Conservation (phyloP, 2,329 filamentous ascomycete species). For the Akanthomyces dipterigenus region DNA sequence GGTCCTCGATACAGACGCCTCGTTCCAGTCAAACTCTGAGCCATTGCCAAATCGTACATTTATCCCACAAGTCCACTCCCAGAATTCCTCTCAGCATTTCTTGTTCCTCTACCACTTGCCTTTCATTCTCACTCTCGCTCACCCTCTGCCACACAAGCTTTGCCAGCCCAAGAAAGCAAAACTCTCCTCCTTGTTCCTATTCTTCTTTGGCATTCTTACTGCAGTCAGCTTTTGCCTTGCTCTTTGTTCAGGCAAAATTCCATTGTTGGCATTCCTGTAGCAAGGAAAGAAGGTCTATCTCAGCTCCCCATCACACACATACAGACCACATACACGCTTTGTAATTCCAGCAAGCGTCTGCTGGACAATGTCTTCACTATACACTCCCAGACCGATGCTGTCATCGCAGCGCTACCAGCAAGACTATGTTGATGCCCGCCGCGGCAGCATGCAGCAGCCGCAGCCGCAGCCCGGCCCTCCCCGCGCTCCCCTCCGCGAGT, state of each 20-base stretch:
- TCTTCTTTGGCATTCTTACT: constrained; percentile 6
- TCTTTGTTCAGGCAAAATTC: constrained; percentile 3
- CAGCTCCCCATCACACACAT: not conserved
- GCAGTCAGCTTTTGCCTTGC: constrained; percentile 2
- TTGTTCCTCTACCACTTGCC: constrained; percentile 30
- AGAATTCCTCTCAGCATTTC: constrained; percentile 40
- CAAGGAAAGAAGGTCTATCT: not conserved
- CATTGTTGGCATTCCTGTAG: constrained; percentile 12
- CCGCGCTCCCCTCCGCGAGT: constrained; percentile 44
- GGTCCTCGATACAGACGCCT: constrained; percentile 22
- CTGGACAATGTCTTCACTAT: constrained; percentile 30
- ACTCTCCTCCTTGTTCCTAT: not conserved
- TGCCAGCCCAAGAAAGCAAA: not conserved
- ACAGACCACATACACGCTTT: constrained; percentile 13
- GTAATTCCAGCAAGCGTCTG: constrained; percentile 8
- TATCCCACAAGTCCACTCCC: constrained; percentile 37
- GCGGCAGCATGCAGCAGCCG: constrained; percentile 27
- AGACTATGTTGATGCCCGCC: constrained; percentile 41
- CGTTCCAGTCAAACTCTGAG: constrained; percentile 32
- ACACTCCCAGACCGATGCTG: constrained; percentile 39
- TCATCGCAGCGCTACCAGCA: constrained; percentile 45
- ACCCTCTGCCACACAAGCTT: not conserved
- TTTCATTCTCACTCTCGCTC: constrained; percentile 18
- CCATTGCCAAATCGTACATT: constrained; percentile 31
- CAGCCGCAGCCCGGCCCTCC: constrained; percentile 16